These are phyloP conservation scores for Gillenia trifoliata DNA, from an alignment of 306 rosid genomes.

Conservation along the genomic window DNA sequence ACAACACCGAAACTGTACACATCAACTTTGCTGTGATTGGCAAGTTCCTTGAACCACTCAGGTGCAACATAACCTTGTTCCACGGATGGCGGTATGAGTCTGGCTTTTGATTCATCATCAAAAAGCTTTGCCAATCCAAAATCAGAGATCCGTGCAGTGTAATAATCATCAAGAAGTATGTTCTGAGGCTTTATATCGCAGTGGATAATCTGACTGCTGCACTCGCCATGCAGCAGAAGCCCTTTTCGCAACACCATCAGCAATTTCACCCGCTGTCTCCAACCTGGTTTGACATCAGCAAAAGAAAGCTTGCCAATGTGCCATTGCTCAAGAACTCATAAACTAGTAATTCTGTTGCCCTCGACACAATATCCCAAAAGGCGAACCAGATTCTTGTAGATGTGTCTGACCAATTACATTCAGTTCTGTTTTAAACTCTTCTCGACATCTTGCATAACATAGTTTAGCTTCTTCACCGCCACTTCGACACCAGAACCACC, in stretches of 20 bases:
- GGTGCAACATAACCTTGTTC: conserved; percentile 43
- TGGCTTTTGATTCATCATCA: conserved; percentile 15
- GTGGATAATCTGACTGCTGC: conserved; percentile 28
- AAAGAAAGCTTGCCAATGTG: conserved; percentile 17
- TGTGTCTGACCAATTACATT: conserved; percentile 16
- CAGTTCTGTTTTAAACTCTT: conserved; percentile 22
- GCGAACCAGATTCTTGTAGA: conserved; percentile 23
- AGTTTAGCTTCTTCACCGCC: conserved; percentile 17
- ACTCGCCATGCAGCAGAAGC: conserved; percentile 30
- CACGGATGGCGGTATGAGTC: conserved; percentile 24
- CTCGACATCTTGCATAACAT: background rate
- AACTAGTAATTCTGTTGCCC: conserved; percentile 9
- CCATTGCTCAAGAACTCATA: conserved; percentile 25
- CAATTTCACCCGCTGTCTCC: conserved; percentile 18
- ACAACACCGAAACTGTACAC: conserved; percentile 17
- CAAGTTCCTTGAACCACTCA: conserved; percentile 24
- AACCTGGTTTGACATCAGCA: conserved; percentile 1
- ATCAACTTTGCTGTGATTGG: conserved; percentile 12
- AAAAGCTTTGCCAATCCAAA: conserved; percentile 33
- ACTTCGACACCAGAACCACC: background rate
- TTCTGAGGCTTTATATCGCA: conserved; percentile 39
- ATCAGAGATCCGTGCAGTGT: conserved; percentile 20
- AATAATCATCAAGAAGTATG: conserved; percentile 23
- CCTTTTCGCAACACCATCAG: conserved; percentile 19
- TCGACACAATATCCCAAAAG: conserved; percentile 24